Evolutionary conservation across 2,329 filamentous ascomycete species (phyloP), one percentile per base, ranked within the genome.

Genomic region (Huntiella abstrusa): DNA sequence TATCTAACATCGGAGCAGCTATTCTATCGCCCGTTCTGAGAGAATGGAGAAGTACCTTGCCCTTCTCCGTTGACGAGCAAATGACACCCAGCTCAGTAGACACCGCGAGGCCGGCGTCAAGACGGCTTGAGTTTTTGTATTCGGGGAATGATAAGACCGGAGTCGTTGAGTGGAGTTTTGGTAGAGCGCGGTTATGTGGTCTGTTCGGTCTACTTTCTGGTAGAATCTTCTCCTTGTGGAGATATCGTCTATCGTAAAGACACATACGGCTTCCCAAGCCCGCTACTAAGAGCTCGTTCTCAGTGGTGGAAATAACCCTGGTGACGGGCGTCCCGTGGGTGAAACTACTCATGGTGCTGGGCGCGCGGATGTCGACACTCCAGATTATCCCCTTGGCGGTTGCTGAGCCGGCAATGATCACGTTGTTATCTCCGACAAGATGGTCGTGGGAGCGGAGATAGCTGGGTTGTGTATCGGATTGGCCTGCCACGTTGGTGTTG

Each of bases 181-280:
- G 54, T 2, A 16, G 22, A 2, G 17, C 22, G 22, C 22, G 22
- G 22, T 28, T 28, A 28, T 35, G 3, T 44, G 52, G 38, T 5
- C 33, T 39, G 8, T 11, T 10, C 11, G 10, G 19, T n/a, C 33
- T 13, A 17, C 36, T 13, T n/a, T 12, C 6, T 3, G 16, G 12
- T 33, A 32, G 12, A 36, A 28, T 8, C 22, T 28, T 28, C 22
- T 28, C 22, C 22, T 28, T 39, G 8, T 37, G 46, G 8, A 33
- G 46, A 19, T 64, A 73, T 1, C 75, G 71, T 32, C 71, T 51
- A 51, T 80, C 75, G 53, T 75, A 79, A 4, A 77, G 57, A 1
- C 62, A 62, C 60, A 79, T 69, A 45, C 54, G 60, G 54, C 62
- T 64, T 32, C 58, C 53, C 2, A 74, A 57, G 1, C 73, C 72